phyloP scores from a whole-genome alignment of 768 basidiomycete species.

The Tulasnella sp. region DNA sequence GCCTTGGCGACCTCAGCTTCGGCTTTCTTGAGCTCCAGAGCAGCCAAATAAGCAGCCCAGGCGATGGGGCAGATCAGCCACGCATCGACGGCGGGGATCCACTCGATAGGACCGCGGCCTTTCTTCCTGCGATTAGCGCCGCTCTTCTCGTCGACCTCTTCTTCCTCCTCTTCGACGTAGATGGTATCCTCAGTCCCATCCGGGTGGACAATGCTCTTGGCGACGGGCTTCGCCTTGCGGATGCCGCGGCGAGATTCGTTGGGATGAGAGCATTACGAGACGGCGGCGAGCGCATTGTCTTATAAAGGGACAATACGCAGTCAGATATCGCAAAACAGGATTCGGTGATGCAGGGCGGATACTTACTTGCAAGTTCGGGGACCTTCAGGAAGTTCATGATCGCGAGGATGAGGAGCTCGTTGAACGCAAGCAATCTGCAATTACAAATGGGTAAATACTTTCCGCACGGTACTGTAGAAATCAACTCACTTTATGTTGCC shows the following conservation, averaged over 20 bases:
- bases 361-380: slow-evolving; percentile 12
- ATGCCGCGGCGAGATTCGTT: slow-evolving; percentile 10
- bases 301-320: background rate
- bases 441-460: too few species aligned
- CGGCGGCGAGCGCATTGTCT: slow-evolving; percentile 10
- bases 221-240: slow-evolving; percentile 5
- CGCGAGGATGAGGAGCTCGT: background rate
- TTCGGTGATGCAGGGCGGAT: background rate
- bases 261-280: slow-evolving; percentile 5
- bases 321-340: background rate
- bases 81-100: background rate
- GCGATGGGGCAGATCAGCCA: background rate
- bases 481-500: slow-evolving; percentile 1
- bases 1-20: too few species aligned
- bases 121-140: background rate
- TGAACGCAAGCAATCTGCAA: slow-evolving; percentile 11
- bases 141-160: background rate
- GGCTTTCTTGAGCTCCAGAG: background rate
- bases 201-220: background rate
- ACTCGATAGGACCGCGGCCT: background rate
- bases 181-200: too few species aligned
- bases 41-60: background rate
- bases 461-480: too few species aligned
- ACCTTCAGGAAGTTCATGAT: background rate
- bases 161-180: background rate